A percentile compares a stretch with the other conserved stretches of the same genome.
phyloP scores from a whole-genome alignment of 2,329 filamentous ascomycete genomes.

The Aaosphaeria arxii region DNA sequence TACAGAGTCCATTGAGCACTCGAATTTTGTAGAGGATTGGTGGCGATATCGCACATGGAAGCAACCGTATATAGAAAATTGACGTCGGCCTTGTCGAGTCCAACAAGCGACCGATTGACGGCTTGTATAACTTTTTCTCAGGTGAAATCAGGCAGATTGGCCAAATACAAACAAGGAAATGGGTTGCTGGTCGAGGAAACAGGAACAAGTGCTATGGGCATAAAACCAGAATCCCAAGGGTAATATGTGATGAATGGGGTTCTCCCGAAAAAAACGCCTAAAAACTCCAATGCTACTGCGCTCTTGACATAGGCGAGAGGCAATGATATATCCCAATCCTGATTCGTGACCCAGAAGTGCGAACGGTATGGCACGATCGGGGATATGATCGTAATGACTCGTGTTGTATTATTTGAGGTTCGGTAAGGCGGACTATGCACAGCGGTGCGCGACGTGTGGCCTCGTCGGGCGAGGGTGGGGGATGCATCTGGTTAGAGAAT shows the following conservation, averaged over 20 bases:
- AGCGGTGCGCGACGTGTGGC: constrained; percentile 21
- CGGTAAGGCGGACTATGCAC: constrained; percentile 25
- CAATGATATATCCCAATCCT: constrained; percentile 34
- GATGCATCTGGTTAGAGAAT: constrained; percentile 59
- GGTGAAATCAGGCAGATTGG: not conserved
- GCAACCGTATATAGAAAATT: not conserved
- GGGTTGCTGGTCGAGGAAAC: constrained; percentile 4
- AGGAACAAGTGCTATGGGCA: constrained; percentile 14
- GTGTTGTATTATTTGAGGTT: constrained; percentile 32
- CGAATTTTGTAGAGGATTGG: not conserved
- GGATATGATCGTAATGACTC: constrained; percentile 30
- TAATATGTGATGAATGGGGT: constrained; percentile 9
- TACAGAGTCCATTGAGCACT: not conserved
- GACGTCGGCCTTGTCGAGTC: not conserved
- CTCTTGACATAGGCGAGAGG: constrained; percentile 33
- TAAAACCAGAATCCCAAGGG: constrained; percentile 14
- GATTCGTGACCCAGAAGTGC: constrained; percentile 32
- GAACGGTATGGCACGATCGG: constrained; percentile 26
- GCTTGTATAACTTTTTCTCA: constrained; percentile 8
- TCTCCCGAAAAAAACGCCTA: constrained; percentile 19
- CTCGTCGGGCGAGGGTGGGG: constrained; percentile 7
- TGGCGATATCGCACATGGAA: not conserved
- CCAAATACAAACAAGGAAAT: constrained; percentile 7
- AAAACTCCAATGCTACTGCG: constrained; percentile 35
- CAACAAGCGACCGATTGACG: not conserved